Evolutionary conservation across 371 early-diverging fungal species (phyloP).

Genomic region (Phascolomyces articulosus): DNA sequence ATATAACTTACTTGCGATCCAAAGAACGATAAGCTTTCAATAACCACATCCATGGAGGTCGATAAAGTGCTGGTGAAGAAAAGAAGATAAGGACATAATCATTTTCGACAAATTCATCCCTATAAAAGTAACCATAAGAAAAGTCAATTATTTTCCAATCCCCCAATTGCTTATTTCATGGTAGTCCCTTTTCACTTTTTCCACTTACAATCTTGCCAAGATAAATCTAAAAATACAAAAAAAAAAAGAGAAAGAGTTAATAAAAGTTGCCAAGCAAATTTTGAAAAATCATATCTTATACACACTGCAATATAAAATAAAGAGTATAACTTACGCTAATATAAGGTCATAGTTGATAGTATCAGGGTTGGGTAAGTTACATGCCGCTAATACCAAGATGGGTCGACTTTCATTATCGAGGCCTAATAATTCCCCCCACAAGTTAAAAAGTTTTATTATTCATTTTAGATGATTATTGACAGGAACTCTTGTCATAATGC

Average conservation of each 20-base stretch:
- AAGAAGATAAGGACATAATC: slow-evolving; percentile 89
- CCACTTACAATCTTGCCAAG: slow-evolving; percentile 44
- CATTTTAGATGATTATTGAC: neutral
- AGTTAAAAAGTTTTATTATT: too few relatives aligned
- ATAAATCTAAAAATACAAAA: slow-evolving; percentile 28
- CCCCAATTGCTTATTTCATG: neutral
- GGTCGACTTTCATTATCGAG: slow-evolving; percentile 85
- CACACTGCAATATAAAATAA: neutral
- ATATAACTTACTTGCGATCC: slow-evolving; percentile 62
- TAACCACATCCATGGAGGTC: slow-evolving; percentile 87
- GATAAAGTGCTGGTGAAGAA: slow-evolving; percentile 77
- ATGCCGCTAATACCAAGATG: slow-evolving; percentile 80
- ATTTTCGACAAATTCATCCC: slow-evolving; percentile 80
- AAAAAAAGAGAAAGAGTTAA: neutral
- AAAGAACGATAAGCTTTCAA: slow-evolving; percentile 81
- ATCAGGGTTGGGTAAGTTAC: slow-evolving; percentile 79
- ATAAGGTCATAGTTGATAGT: slow-evolving; percentile 81
- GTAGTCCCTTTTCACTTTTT: too few relatives aligned
- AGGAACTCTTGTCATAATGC: neutral
- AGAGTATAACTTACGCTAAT: slow-evolving; percentile 54
- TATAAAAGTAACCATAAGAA: too few relatives aligned
- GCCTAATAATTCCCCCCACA: too few relatives aligned
- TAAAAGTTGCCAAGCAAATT: neutral
- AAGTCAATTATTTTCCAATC: too few relatives aligned
- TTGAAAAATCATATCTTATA: neutral